Percentiles rank a stretch among this genome's conserved stretches.
phyloP scores from a whole-genome alignment of 2,329 filamentous ascomycete species.

The Tricladium varicosporioides region DNA sequence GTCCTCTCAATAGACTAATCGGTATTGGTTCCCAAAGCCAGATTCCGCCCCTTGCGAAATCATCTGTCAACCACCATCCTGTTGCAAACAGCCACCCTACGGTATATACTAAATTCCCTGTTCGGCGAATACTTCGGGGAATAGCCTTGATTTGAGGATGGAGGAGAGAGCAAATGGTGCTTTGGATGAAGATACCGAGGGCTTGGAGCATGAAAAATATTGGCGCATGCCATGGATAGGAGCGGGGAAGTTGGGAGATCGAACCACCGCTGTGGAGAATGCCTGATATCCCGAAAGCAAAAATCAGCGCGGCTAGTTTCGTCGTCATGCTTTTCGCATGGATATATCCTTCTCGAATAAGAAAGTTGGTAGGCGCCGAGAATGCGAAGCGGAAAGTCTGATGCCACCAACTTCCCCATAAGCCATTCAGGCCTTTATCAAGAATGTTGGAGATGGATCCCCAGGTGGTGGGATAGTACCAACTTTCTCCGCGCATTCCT shows the following conservation, averaged over 20 bases:
- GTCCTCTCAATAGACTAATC: constrained; percentile 63
- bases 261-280: constrained; percentile 71
- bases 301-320: constrained; percentile 37
- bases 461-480: constrained; percentile 60
- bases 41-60: constrained; percentile 70
- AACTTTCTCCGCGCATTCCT: constrained; percentile 54
- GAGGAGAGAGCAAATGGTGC: constrained; percentile 38
- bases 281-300: constrained; percentile 66
- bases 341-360: constrained; percentile 43
- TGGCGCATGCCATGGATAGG: constrained; percentile 51
- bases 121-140: constrained; percentile 47
- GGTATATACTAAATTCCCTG: constrained; percentile 61
- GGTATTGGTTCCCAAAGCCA: constrained; percentile 86
- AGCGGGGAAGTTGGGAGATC: constrained; percentile 57
- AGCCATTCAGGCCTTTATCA: constrained; percentile 71
- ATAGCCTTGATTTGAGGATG: constrained; percentile 33
- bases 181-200: constrained; percentile 63
- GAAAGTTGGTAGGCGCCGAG: constrained; percentile 52
- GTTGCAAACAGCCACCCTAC: constrained; percentile 68
- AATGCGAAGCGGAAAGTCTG: constrained; percentile 81
- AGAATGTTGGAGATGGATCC: constrained; percentile 53
- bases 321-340: constrained; percentile 32
- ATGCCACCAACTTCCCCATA: constrained; percentile 90
- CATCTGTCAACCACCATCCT: constrained; percentile 65
- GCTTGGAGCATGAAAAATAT: constrained; percentile 73